Base-by-base conservation (phyloP, 768 basidiomycete species). In the Tricholoma terreum region DNA sequence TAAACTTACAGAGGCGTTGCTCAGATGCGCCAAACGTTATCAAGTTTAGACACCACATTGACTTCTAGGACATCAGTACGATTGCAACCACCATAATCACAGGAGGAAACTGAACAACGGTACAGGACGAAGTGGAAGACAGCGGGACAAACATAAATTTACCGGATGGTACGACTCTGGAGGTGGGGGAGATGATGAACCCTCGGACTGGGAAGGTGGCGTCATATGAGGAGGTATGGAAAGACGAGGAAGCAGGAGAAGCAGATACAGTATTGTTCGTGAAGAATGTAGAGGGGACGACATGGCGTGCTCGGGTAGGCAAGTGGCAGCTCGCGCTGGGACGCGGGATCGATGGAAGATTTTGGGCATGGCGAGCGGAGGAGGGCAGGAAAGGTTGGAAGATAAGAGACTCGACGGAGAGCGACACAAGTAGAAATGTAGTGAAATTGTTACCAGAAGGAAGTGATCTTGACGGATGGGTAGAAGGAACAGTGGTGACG, bases 141-240 rank as follows among this genome's bases (percentile, higher is more conserved):
- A 48, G 63, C 11, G 73, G 70, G 11, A 61, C 42, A 4, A 71
- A 69, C 58, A 65, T 62, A 15, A 57, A 36, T 6, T 58, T 72
- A 14, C 61, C 68, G 3, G 63, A 71, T 58, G 71, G 71, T 4
- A 69, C 55, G 11, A 69, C 66, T 2, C 61, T 74, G 5, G 72
- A 73, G 54, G 60, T 55, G 11, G 73, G 73, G 21, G 67, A 71
- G 51, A 74, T 73, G 73, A 42, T 72, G 5, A 71, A 74, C 52
- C 72, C 72, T 9, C 66, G 49, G 2, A 73, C 71, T 0, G 69
- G 68, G 11, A 57, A 56, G 43, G 30, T 70, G 42, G 66, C 67
- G 11, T 5, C 52, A 6, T 74, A 72, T 49, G 71, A 75, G 55
- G 73, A 73, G 56, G 58, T 70, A 22, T 74, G 74, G 71, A 49